Evolutionary conservation across 306 rosid species (phyloP).

Genomic region (Comarum palustre): DNA sequence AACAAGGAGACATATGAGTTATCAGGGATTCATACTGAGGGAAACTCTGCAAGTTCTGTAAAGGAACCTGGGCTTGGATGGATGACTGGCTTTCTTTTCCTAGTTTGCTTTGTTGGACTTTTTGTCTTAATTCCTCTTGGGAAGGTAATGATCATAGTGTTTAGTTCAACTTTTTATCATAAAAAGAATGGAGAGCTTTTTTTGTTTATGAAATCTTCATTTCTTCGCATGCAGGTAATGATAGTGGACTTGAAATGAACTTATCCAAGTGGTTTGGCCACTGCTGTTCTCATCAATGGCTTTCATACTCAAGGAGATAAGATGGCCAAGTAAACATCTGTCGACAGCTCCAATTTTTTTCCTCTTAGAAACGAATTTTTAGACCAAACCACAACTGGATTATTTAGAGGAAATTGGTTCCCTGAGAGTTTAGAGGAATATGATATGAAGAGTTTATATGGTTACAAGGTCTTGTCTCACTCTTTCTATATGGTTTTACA

Average conservation of each 20-base stretch:
- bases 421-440: conserved; percentile 57
- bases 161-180: not conserved
- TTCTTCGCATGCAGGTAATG: conserved; percentile 55
- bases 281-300: conserved; percentile 93
- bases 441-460: conserved; percentile 87
- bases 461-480: conserved; percentile 63
- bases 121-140: conserved; percentile 88
- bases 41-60: conserved; percentile 45
- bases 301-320: conserved; percentile 85
- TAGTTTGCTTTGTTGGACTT: conserved; percentile 94
- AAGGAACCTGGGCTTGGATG: conserved; percentile 90
- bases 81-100: conserved; percentile 76
- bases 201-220: not conserved
- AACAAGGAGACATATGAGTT: conserved; percentile 73
- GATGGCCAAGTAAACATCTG: conserved; percentile 62
- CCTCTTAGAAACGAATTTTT: not conserved
- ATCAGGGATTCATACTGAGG: conserved; percentile 62
- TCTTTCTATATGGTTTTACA: not conserved
- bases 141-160: conserved; percentile 43
- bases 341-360: not conserved
- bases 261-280: conserved; percentile 92
- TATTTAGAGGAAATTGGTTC: conserved; percentile 90
- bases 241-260: conserved; percentile 81
- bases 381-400: too few relatives aligned
- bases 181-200: not conserved